Base-by-base conservation (phyloP, 2,329 filamentous ascomycete genomes). In the Monilinia aucupariae region DNA sequence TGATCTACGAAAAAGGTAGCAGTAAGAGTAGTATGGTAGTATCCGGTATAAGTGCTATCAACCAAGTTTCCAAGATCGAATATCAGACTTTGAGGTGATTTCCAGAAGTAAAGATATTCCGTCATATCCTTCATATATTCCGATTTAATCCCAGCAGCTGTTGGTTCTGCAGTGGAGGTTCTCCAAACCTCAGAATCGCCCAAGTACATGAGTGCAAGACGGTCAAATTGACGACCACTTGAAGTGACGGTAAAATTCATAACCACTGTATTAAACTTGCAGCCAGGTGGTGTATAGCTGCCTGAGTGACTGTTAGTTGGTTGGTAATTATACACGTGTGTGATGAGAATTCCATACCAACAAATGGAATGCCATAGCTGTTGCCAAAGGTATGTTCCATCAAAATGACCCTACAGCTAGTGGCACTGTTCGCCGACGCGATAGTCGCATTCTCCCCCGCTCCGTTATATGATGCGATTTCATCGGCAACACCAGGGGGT, bases 131-230 rank as follows among this genome's bases (percentile, higher is more conserved):
- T 94, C 61, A 86, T 78, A 71, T 90, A 91, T 0, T 82, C 85
- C 88, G 89, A 93, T 51, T 81, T 77, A 66, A 94, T 92, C 8
- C 90, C 90, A 27, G 80, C 80, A 5, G 77, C 68, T 0, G 85
- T 90, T 1, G 91, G 90, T 76, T 96, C 89, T 4, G 90, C 89
- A 0, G 91, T 96, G 6, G 89, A 92, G 2, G 90, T 92, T 30
- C 90, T 81, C 79, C 89, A 94, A n/a, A 96, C 81, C 73, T 96
- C 90, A 12, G 83, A 85, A 73, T 93, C 88, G 48, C 85, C 85
- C 45, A 94, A 79, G 70, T 87, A 94, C 81, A 94, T 86, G 39
- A 88, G 75, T 4, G 85, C 91, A 10, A 93, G 79, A 47, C 90
- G 82, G 73, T 96, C 91, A 74, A 83, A 92, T 69, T 96, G 91